phyloP scores from a whole-genome alignment of 2,329 filamentous ascomycete species.

The Beauveria asiatica region DNA sequence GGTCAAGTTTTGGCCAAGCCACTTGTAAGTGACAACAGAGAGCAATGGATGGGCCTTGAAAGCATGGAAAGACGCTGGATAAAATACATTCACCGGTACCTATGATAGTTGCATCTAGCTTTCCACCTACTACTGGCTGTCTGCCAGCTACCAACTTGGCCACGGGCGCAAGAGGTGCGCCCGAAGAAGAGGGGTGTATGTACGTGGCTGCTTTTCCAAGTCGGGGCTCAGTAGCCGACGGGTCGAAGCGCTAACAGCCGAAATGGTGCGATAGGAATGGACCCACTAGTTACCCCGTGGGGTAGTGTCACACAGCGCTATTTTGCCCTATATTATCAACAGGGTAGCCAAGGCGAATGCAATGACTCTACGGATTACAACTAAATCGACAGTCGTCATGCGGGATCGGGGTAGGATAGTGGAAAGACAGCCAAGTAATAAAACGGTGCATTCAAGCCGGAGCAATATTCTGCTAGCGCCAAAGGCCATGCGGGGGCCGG shows the following conservation, averaged over 20 bases:
- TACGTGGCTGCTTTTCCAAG: neutral
- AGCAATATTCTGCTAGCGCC: neutral
- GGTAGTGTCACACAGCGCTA: neutral
- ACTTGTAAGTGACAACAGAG: too few relatives aligned
- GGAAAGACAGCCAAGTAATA: neutral
- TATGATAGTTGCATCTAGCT: too few relatives aligned
- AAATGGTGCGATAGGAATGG: neutral
- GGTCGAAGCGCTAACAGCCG: neutral
- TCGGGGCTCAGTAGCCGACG: neutral
- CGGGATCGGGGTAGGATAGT: neutral
- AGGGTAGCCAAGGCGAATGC: neutral
- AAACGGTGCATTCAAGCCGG: too few relatives aligned
- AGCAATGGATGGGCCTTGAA: neutral
- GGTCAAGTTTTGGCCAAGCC: neutral
- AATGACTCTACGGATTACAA: too few relatives aligned
- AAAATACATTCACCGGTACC: too few relatives aligned
- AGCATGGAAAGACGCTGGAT: too few relatives aligned
- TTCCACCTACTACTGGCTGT: neutral
- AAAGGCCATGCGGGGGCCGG: neutral
- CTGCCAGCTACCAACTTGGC: neutral
- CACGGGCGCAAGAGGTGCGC: neutral
- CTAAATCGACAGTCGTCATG: neutral
- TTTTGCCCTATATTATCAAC: too few relatives aligned
- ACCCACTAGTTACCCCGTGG: neutral
- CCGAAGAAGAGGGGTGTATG: neutral